Conservation (phyloP, 345 rosid species). For the Bruguiera gymnorhiza region DNA sequence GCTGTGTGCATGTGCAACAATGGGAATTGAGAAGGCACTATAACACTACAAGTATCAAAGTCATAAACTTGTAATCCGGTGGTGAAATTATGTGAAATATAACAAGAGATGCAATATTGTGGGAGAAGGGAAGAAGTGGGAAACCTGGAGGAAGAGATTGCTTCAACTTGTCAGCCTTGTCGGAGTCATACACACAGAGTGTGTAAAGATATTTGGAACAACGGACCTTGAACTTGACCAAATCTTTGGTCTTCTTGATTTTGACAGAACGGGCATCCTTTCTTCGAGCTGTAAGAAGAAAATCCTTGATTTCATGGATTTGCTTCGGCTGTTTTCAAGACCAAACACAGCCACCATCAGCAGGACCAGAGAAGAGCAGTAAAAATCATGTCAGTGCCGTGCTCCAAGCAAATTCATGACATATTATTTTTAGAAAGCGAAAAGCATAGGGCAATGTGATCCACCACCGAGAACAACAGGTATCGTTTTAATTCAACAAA, state of each 20-base stretch:
- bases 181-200: conserved; percentile 72
- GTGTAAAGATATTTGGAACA: conserved; percentile 94
- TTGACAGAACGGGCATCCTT: conserved; percentile 87
- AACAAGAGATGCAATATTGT: neutral
- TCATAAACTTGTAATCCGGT: neutral
- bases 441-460: too few species aligned
- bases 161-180: conserved; percentile 94
- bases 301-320: conserved; percentile 94
- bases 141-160: conserved; percentile 95
- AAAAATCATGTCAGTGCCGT: too few species aligned
- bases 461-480: too few species aligned
- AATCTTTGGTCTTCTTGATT: conserved; percentile 77
- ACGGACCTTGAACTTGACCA: conserved; percentile 92
- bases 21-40: neutral
- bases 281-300: conserved; percentile 94
- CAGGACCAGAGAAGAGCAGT: too few species aligned
- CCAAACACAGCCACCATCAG: too few species aligned
- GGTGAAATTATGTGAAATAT: neutral
- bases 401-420: too few species aligned
- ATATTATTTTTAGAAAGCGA: too few species aligned
- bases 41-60: too few species aligned
- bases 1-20: neutral
- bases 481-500: too few species aligned
- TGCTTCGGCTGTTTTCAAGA: conserved; percentile 64
- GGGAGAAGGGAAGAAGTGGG: neutral